Evolutionary conservation across 192 early-diverging fungal species (phyloP).

Genomic region (Gigaspora rosea): DNA sequence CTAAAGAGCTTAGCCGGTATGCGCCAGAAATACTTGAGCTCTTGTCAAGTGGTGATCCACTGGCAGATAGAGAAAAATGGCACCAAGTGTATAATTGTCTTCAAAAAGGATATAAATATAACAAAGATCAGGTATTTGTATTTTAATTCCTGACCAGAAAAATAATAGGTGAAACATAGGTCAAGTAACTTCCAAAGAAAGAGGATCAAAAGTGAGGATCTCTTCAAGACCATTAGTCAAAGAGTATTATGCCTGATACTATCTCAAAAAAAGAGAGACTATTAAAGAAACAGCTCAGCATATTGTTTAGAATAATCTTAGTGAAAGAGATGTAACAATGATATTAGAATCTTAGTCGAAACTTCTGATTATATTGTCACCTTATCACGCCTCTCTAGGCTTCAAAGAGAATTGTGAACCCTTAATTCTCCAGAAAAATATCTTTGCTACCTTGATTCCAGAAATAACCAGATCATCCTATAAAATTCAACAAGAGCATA

Average conservation of each 20-base stretch:
- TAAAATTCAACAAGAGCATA: background rate
- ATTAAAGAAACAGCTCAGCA: constrained; percentile 11
- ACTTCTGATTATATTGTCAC: background rate
- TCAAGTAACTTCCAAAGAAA: background rate
- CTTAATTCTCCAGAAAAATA: background rate
- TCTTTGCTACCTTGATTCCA: background rate
- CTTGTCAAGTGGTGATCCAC: too few relatives aligned
- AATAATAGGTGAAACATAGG: background rate
- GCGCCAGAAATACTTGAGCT: too few relatives aligned
- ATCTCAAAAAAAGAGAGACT: too few relatives aligned
- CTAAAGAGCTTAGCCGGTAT: background rate
- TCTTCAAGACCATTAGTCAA: background rate
- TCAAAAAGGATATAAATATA: too few relatives aligned
- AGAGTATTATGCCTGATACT: too few relatives aligned
- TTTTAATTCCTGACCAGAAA: too few relatives aligned
- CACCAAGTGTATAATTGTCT: too few relatives aligned
- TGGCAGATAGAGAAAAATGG: too few relatives aligned
- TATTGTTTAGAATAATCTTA: constrained; percentile 10
- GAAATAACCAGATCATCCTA: background rate
- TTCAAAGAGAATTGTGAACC: constrained; percentile 15
- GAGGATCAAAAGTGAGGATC: background rate
- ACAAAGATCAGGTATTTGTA: too few relatives aligned
- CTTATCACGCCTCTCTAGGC: constrained; percentile 1
- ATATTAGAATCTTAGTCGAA: background rate
- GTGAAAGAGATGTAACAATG: constrained; percentile 1